Evolutionary conservation across 2,329 filamentous ascomycete genomes (phyloP).

Genomic region (Aspergillus transmontanensis): DNA sequence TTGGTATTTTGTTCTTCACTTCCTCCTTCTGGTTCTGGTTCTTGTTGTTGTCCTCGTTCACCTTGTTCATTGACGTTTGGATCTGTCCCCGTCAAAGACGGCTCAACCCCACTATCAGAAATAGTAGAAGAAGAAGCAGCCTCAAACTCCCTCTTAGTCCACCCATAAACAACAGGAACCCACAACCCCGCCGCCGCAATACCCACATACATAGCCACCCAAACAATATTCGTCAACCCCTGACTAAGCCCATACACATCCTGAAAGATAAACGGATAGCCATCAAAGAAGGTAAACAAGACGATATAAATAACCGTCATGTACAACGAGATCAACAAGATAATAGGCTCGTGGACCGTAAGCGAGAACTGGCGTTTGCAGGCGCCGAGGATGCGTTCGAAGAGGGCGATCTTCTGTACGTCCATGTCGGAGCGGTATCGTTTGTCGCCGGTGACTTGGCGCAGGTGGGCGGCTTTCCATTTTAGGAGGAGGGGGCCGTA

Average conservation of each 20-base stretch:
- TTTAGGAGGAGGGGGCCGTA: constrained; percentile 48
- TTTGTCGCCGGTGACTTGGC: constrained; percentile 44
- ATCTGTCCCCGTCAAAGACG: no score
- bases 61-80: no score
- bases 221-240: constrained; percentile 52
- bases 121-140: constrained; percentile 25
- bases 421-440: constrained; percentile 50
- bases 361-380: constrained; percentile 26
- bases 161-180: constrained; percentile 51
- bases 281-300: constrained; percentile 42
- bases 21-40: not conserved
- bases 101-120: no score
- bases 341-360: constrained; percentile 22
- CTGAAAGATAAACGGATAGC: constrained; percentile 55
- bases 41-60: no score
- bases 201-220: constrained; percentile 52
- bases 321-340: constrained; percentile 27
- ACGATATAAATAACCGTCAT: constrained; percentile 34
- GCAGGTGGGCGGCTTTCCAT: constrained; percentile 46
- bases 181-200: constrained; percentile 40
- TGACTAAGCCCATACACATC: constrained; percentile 51
- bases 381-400: not conserved
- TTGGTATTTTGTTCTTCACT: not conserved
- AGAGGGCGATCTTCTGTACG: not conserved
- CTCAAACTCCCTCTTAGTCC: constrained; percentile 49